Evolutionary conservation across 1,284 basidiomycete genomes (phyloP), one percentile per base, ranked within the genome.

Genomic region (Stygiomarasmius scandens): DNA sequence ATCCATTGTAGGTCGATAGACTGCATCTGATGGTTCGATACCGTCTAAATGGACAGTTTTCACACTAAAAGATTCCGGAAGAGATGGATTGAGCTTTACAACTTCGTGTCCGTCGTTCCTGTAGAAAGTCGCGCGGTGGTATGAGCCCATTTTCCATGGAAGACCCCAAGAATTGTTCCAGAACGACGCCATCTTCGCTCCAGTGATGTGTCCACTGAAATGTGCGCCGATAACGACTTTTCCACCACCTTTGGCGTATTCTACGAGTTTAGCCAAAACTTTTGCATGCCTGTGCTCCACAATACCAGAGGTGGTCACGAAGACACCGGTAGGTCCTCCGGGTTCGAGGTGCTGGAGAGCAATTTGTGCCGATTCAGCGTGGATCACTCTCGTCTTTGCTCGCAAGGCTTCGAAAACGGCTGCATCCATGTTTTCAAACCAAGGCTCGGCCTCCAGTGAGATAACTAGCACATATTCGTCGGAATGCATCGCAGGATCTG

Each of bases 41-140:
- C 48, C 12, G n/a, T 47, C 22, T 48, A 61, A 24, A 19, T 52
- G 49, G 14, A 58, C 29, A 1, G 59, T 41, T 52, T 61, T 61
- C 20, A 54, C 45, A 20, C 56, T 58, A 45, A 52, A 61, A 2
- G 59, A 58, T 11, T 20, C 25, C 14, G 53, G 52, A 20, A 58
- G 23, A n/a, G 47, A 38, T 20, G 52, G 24, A 47, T 54, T 41
- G 14, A 34, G 24, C 34, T 44, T 36, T 9, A 41, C 57, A 12
- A 53, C 20, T 11, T 52, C 56, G 14, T 34, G 38, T n/a, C 16
- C 27, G 8, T 12, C 16, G 20, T 53, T 61, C 12, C 34, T 51
- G 54, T 61, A 53, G 5, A 58, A 46, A 2, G 59, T 61, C 6
- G 59, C 58, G 12, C 59, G 45, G 23, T 54, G 48, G 55, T 61